Evolutionary conservation across 805 yeast genomes (phyloP), one percentile per base, ranked within the genome.

Genomic region (Metschnikowia hibisci): DNA sequence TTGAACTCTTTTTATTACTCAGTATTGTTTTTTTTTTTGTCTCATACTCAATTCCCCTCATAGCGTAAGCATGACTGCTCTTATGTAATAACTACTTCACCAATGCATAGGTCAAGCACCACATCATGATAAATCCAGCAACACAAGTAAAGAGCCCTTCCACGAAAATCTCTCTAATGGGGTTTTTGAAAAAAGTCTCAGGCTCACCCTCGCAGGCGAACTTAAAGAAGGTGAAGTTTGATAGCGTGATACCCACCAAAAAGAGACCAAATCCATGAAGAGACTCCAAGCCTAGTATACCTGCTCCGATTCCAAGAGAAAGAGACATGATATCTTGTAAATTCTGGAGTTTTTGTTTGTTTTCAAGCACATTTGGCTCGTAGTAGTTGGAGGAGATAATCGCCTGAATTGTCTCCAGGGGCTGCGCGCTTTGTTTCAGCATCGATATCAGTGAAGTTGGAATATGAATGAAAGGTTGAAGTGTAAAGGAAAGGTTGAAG

Each of bases 31-130:
- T 20, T 2, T 6, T 20, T 20, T 8, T 20, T 3, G 23, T 3
- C 23, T 8, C 23, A 6, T 20, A 8, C 23, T 20, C 23, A 20
- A 20, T 20, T 20, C 22, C 22, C n/a, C n/a, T n/a, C n/a, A n/a
- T n/a, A n/a, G n/a, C n/a, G n/a, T n/a, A 20, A 6, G 6, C 6
- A 20, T 6, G 4, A 20, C 23, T 20, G 23, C 23, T 20, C 8
- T 6, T 20, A 8, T 20, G 23, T 20, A 20, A 8, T 16, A 12
- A 7, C 32, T 28, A 49, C 45, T 65, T 66, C 14, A 69, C 71
- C 42, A 71, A 55, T 0, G 75, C 74, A 50, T 62, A 67, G 30
- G 68, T 69, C 56, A 71, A 59, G 52, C 76, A 71, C 76, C 76
- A 71, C 74, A 69, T 69, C 76, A 71, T 69, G 15, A 70, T 56